Base-by-base conservation (phyloP, 768 basidiomycete species). In the Nidula microcarpa region DNA sequence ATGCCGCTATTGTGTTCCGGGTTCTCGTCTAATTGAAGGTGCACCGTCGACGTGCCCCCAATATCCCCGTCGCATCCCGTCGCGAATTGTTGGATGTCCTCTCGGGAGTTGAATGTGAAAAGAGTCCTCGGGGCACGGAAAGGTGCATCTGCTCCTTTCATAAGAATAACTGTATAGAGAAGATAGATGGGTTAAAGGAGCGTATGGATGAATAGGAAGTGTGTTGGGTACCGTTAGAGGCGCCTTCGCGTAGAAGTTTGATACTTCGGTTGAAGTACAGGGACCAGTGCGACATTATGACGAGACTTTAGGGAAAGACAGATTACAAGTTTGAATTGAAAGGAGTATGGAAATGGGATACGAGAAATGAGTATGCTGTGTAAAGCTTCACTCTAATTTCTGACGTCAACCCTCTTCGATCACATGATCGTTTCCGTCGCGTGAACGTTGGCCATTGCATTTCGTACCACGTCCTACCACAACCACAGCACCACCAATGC, bases 31-130 rank as follows among this genome's bases (percentile, higher is more conserved):
- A 94, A 68, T 47, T 82, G 85, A n/a, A 96, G 74, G 57, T 89
- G 66, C n/a, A 85, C 87, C 0, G 87, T 85, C 3, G 91, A 89
- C 23, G 79, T 79, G 5, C 94, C 91, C 5, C 95, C 94, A 43
- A 95, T 87, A 69, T 98, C 96, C 0, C 77, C 76, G 67, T 98
- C 96, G 57, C 87, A 91, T 3, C 95, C 95, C 0, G 80, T 81
- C 0, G 86, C 89, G 55, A 85, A 86, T n/a, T 80, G 73, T 3
- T 74, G 57, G 47, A 91, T 62, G 55, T 88, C 83, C 18, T 79
- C 74, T 14, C 60, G 70, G 0, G 80, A 75, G 60, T 86, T 84
- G 67, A 94, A 81, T 6, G 76, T 75, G 63, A 83, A 84, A 48
- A 94, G 76, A 0, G 82, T 79, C 51, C 78, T 74, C n/a, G 91